Base-by-base conservation (phyloP, 2,329 filamentous ascomycete genomes). In the Decorospora gaudefroyi region DNA sequence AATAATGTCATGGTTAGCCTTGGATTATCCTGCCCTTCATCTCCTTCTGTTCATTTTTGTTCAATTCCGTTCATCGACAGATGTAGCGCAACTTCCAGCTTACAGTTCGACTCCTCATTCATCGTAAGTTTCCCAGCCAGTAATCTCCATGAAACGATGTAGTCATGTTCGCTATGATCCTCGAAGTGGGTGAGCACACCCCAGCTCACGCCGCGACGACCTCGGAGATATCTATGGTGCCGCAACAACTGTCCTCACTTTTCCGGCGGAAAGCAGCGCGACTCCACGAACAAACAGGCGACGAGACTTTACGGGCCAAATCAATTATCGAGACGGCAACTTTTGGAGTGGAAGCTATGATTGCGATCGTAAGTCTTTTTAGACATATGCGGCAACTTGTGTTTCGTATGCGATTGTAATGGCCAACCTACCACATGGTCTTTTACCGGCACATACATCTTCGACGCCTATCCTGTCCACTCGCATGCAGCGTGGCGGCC, bases 401-500 rank as follows among this genome's bases (percentile, higher is more conserved):
- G 10, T 27, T 12, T 37, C 10, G 23, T 27, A 27, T 30, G 15
- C 17, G 1, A n/a, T 4, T 28, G 10, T 11, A 0, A n/a, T 18
- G 4, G 27, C 37, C 31, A 40, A 40, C 28, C 6, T 10, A 11
- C 10, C 6, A 17, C 13, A 11, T 16, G 31, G 37, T 32, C 31
- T 19, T 1, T 74, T 78, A 34, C 37, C 6, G 37, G 37, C 12
- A 80, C 80, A 5, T 88, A 88, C 52, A 73, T 87, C 4, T 78
- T 86, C 34, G 83, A 87, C 38, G 75, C 77, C 2, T 82, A 78
- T 57, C 53, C 58, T 3, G 23, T 52, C 3, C 54, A 75, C 46
- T 57, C 55, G 59, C 64, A 7, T 62, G 55, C 1, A 84, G 82
- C 0, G 75, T 84, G 1, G 84, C 85, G 1, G 83, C 82, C 2